Base-by-base conservation (phyloP, 2,329 filamentous ascomycete species). In the Amphichorda felina region DNA sequence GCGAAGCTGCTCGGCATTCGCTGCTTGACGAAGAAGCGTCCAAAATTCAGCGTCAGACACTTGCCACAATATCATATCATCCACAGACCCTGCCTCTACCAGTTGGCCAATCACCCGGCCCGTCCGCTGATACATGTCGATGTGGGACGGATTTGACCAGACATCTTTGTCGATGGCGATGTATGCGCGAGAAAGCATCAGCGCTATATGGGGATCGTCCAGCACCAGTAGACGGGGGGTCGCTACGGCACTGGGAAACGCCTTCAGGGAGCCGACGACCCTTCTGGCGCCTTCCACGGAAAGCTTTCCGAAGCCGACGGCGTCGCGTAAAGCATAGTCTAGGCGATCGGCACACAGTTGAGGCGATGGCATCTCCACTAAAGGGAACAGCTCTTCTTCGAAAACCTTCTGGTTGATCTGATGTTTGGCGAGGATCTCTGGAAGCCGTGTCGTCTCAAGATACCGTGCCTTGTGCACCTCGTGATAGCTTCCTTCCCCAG, bases 331-430 rank as follows among this genome's bases (percentile, higher is more conserved):
- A 14, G 51, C 48, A 36, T 61, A 61, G 41, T 61, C 58, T 7
- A 61, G 48, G 22, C 57, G 49, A 38, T 61, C 58, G 16, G 58
- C 56, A 37, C 56, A 61, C 2, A 61, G 53, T 21, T 51, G 55
- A 5, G 58, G 58, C 18, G 57, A 43, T 5, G 51, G 47, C 48
- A 42, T 48, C 39, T 61, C 58, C 4, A 61, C 58, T 5, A 61
- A 35, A 6, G 55, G 55, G 37, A 51, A 61, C 7, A 54, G 47
- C 34, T 57, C 54, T 39, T 61, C 58, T 5, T 59, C 39, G n/a
- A 61, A 41, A 4, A 48, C 42, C 15, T 46, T 51, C 10, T 48
- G 39, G 22, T 50, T 45, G 29, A 58, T 46, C 7, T 51, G 48
- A 38, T 61, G 48, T 15, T 38, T 45, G 10, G 44, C 38, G 8